phyloP scores from a whole-genome alignment of 306 rosid species.

The Malus sylvestris region DNA sequence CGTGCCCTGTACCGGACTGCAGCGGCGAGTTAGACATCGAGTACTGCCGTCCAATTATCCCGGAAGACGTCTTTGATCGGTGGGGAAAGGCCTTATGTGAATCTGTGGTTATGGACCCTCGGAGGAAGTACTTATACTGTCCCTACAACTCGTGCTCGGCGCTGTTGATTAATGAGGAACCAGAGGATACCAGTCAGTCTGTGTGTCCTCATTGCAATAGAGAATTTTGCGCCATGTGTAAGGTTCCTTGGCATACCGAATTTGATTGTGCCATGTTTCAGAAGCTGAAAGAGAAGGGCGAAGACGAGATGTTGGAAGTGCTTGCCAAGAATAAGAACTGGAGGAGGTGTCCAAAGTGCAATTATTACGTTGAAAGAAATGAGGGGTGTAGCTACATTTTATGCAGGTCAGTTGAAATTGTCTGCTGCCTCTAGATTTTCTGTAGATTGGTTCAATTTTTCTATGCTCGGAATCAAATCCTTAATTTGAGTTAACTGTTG shows the following conservation, averaged over 20 bases:
- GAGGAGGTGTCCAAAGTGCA: not conserved
- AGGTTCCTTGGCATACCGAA: slow-evolving; percentile 54
- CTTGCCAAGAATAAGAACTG: not conserved
- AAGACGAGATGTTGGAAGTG: not conserved
- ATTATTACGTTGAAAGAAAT: not conserved
- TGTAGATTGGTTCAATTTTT: too few relatives aligned
- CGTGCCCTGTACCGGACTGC: too few relatives aligned
- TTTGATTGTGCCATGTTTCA: slow-evolving; percentile 26
- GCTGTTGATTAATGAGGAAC: slow-evolving; percentile 12
- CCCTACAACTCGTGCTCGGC: slow-evolving; percentile 54
- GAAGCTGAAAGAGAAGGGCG: slow-evolving; percentile 15
- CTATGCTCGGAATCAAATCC: too few relatives aligned
- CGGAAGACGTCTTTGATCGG: not conserved
- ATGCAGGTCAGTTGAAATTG: not conserved
- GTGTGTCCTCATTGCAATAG: slow-evolving; percentile 54
- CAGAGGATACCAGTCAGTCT: not conserved
- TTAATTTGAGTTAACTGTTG: too few relatives aligned
- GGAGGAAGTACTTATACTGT: slow-evolving; percentile 23
- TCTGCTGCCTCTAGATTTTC: too few relatives aligned
- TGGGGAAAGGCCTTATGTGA: slow-evolving; percentile 27
- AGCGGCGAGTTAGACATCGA: not conserved
- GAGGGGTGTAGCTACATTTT: not conserved
- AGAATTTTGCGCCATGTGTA: slow-evolving; percentile 41
- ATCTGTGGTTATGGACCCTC: slow-evolving; percentile 1
- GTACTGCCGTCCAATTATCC: slow-evolving; percentile 27